Base-by-base conservation (phyloP, 176 grass and related monocot species). In the Phoenix dactylifera region DNA sequence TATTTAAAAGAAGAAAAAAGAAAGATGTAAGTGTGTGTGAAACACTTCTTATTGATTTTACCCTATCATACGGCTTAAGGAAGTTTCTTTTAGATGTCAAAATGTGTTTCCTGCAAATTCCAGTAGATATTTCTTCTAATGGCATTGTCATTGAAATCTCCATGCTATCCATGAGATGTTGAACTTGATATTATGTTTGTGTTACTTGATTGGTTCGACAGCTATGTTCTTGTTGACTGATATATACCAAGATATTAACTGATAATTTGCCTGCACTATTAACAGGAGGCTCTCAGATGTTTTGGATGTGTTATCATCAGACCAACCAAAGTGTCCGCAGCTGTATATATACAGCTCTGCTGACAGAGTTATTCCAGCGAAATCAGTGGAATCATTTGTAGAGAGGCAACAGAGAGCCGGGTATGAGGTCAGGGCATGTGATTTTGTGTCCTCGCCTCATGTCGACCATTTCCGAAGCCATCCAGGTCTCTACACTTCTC, bases 281-380 rank as follows among this genome's bases (percentile, higher is more conserved):
- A 44, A 56, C 75, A 95, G 85, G 79, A 85, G 82, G 72, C 55
- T 95, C 4, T 78, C 63, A 15, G 85, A 78, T 67, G 70, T 95
- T 9, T 75, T 89, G 75, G 76, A 89, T 72, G 26, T 83, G 17
- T 74, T 95, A 52, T 86, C 82, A 1, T 78, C 59, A 4, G 81
- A 83, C 52, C 90, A 89, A 75, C 89, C 89, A 7, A 85, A 75
- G 54, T 95, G 89, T 30, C 85, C 85, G 4, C 89, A 95, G 32
- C 23, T 95, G 39, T 95, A 95, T 32, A 85, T 95, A 70, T 95
- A 95, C 73, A 95, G 89, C 72, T 86, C 85, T 0, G 81, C 85
- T 0, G 90, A 95, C 53, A 69, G 75, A 67, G 92, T 96, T n/a
- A 96, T 96, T 53, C 92, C 92, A 3, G 83, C 77, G 7, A 87